Evolutionary conservation across 1,139 yeast genomes (phyloP).

Genomic region (Debaryomyces coudertii): DNA sequence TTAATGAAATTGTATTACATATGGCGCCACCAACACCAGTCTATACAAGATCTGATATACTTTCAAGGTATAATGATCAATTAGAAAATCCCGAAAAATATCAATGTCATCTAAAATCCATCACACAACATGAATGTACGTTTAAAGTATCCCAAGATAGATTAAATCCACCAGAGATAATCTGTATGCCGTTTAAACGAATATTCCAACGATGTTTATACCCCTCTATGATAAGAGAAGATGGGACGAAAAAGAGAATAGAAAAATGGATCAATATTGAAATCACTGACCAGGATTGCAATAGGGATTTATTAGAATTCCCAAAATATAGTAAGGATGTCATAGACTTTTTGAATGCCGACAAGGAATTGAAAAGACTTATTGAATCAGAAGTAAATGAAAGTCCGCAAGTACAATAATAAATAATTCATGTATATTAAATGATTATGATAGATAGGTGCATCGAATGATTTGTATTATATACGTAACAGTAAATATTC

Average conservation of each 20-base stretch:
- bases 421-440: slow-evolving; percentile 9
- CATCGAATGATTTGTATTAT: slow-evolving; percentile 2
- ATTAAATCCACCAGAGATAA: slow-evolving; percentile 40
- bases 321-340: slow-evolving; percentile 32
- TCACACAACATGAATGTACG: slow-evolving; percentile 56
- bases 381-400: slow-evolving; percentile 31
- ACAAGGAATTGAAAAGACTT: slow-evolving; percentile 38
- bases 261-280: slow-evolving; percentile 48
- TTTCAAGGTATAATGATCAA: slow-evolving; percentile 28
- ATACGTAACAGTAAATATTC: not conserved
- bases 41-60: slow-evolving; percentile 33
- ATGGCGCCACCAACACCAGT: slow-evolving; percentile 58
- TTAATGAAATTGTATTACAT: not conserved
- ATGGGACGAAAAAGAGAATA: slow-evolving; percentile 30
- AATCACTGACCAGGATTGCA: slow-evolving; percentile 42
- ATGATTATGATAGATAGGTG: slow-evolving; percentile 3
- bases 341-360: slow-evolving; percentile 42
- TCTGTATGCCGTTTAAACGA: slow-evolving; percentile 58
- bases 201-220: slow-evolving; percentile 52
- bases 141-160: slow-evolving; percentile 32
- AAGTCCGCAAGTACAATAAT: not conserved
- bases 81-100: slow-evolving; percentile 36
- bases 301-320: slow-evolving; percentile 30
- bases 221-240: slow-evolving; percentile 23
- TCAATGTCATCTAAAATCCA: slow-evolving; percentile 44